Percentiles rank a stretch among this genome's conserved stretches.
These are phyloP conservation scores for Apiospora sp. DNA, from an alignment of 2,329 filamentous ascomycete genomes.

Conservation along the genomic window DNA sequence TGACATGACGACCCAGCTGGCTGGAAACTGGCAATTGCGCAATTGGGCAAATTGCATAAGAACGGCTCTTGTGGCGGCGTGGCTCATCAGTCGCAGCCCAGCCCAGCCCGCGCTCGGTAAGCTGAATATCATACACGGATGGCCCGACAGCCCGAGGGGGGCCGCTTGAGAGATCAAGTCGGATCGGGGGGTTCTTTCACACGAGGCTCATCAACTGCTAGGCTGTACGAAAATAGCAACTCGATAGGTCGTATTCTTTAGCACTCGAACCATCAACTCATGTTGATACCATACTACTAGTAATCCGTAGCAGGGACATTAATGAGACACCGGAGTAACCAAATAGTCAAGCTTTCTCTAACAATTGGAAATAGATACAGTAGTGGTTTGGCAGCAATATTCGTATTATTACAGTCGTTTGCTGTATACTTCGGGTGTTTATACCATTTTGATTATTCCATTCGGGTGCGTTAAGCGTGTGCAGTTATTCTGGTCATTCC, in stretches of 20 bases:
- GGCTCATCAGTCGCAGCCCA: conserved; percentile 13
- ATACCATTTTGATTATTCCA: too few species aligned
- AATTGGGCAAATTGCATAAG: neutral
- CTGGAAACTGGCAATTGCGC: neutral
- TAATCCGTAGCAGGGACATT: too few species aligned
- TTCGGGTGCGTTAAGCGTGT: too few species aligned
- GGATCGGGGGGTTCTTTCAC: conserved; percentile 2
- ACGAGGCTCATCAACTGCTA: neutral
- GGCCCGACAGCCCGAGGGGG: neutral
- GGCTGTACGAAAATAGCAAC: conserved; percentile 12
- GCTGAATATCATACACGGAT: conserved; percentile 17
- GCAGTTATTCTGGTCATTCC: too few species aligned
- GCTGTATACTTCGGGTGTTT: too few species aligned
- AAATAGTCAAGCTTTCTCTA: too few species aligned
- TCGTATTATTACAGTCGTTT: too few species aligned
- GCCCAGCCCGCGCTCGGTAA: conserved; percentile 5
- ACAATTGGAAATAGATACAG: too few species aligned
- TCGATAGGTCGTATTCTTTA: neutral
- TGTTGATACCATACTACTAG: neutral
- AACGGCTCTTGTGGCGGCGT: conserved; percentile 5
- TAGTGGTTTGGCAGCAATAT: too few species aligned
- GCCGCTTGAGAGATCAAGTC: neutral
- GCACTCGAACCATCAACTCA: neutral
- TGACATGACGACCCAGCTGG: conserved; percentile 2
- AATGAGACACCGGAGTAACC: too few species aligned